These are phyloP conservation scores for Sordariomycetes sp. DNA, from an alignment of 2,329 filamentous ascomycete genomes.

Conservation along the genomic window DNA sequence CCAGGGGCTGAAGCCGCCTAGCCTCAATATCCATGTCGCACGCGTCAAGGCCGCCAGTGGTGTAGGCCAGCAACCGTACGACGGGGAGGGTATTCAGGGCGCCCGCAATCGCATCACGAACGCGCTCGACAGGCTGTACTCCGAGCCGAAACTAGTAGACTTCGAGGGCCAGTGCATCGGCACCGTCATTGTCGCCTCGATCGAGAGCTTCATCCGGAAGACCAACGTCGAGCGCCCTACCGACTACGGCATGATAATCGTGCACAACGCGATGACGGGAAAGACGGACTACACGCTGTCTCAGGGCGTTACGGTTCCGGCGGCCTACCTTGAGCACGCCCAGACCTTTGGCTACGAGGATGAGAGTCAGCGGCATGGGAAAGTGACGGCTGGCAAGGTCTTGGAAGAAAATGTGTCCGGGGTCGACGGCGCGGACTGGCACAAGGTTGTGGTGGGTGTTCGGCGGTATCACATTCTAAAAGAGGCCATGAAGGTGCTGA, in stretches of 20 bases:
- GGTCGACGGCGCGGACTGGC: not conserved
- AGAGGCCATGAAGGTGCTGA: not conserved
- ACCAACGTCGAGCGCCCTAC: not conserved
- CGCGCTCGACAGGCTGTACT: not conserved
- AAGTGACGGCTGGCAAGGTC: not conserved
- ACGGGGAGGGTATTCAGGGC: not conserved
- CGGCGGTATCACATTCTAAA: not conserved
- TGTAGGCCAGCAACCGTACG: not conserved
- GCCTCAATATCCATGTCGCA: not conserved
- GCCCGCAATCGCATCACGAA: not conserved
- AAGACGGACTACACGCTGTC: not conserved
- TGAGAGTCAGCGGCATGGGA: not conserved
- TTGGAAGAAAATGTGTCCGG: not conserved
- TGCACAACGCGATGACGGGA: not conserved
- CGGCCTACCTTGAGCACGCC: not conserved
- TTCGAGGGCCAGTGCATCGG: not conserved
- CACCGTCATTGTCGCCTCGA: not conserved
- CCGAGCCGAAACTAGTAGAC: not conserved
- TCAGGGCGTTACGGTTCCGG: not conserved
- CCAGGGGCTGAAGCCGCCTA: not conserved
- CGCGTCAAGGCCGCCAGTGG: not conserved
- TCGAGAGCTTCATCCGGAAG: not conserved
- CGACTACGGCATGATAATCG: not conserved
- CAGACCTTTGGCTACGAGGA: not conserved
- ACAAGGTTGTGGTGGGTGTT: not conserved